These are phyloP conservation scores for Marasmius tenuissimus DNA, from an alignment of 1,284 basidiomycete species.

Conservation along the genomic window DNA sequence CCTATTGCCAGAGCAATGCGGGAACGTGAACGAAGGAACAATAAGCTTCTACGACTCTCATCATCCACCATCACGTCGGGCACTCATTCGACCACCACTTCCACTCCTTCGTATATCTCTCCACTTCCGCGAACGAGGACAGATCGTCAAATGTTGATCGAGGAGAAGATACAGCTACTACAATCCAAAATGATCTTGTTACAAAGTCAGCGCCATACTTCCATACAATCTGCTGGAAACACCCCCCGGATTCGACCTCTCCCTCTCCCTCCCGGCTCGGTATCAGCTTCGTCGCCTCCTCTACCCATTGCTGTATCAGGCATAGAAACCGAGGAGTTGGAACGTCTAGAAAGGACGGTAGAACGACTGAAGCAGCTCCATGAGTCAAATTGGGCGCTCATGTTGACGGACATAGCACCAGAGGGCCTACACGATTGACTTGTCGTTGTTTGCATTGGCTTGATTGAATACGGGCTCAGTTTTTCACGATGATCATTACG, in stretches of 20 bases:
- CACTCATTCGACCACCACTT: background rate
- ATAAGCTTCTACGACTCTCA: background rate
- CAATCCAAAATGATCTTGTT: slow-evolving; percentile 5
- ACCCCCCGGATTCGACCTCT: background rate
- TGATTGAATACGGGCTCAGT: too few relatives aligned
- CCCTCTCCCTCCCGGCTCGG: background rate
- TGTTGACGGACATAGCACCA: slow-evolving; percentile 5
- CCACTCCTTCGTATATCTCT: slow-evolving; percentile 4
- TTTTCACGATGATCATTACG: too few relatives aligned
- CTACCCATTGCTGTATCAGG: background rate
- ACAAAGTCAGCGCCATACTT: background rate
- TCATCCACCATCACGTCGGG: background rate
- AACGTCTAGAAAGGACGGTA: background rate
- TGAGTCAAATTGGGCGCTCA: slow-evolving; percentile 12
- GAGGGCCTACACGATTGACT: slow-evolving; percentile 1
- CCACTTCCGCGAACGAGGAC: slow-evolving; percentile 10
- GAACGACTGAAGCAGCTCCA: slow-evolving; percentile 7
- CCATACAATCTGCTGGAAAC: too few relatives aligned
- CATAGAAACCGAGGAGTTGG: slow-evolving; percentile 5
- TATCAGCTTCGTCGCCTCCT: background rate
- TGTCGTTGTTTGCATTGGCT: background rate
- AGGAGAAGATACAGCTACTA: background rate
- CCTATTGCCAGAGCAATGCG: background rate
- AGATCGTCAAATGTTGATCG: slow-evolving; percentile 9
- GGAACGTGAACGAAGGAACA: background rate